Evolutionary conservation across 148 eudicot genomes (phyloP).

Genomic region (Rhododendron henanense): DNA sequence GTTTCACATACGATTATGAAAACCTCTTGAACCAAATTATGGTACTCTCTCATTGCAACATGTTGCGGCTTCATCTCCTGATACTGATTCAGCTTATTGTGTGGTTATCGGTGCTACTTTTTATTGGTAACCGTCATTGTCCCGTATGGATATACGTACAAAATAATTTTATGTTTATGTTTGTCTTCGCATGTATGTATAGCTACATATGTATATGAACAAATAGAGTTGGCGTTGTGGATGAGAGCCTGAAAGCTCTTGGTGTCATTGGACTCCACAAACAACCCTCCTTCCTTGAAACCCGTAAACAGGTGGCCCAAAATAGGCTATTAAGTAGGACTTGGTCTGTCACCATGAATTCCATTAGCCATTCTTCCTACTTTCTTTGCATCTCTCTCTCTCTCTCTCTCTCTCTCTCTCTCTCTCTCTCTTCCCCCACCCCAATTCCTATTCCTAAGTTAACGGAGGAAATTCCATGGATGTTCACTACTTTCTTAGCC

Average conservation of each 20-base stretch:
- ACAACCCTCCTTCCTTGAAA: conserved; percentile 1
- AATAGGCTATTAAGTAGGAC: not conserved
- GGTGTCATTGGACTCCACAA: not conserved
- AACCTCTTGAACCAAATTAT: no score
- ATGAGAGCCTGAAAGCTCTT: not conserved
- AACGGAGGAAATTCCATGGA: conserved; percentile 1
- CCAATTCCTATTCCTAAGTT: not conserved
- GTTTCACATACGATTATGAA: no score
- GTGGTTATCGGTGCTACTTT: no score
- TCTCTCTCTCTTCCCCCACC: not conserved
- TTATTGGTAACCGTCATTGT: no score
- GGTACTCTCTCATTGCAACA: no score
- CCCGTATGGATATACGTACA: no score
- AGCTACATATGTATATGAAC: no score
- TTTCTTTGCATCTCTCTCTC: not conserved
- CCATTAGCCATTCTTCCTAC: not conserved
- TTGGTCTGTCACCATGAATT: conserved; percentile 7
- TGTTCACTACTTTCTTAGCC: not conserved
- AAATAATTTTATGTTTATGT: no score
- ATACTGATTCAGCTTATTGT: no score
- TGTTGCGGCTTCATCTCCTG: no score
- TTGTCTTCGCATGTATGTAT: no score
- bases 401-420: not conserved
- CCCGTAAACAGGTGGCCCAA: conserved; percentile 1
- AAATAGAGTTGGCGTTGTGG: no score